phyloP scores from a whole-genome alignment of 345 rosid species.

The Hibiscus tridactylites region DNA sequence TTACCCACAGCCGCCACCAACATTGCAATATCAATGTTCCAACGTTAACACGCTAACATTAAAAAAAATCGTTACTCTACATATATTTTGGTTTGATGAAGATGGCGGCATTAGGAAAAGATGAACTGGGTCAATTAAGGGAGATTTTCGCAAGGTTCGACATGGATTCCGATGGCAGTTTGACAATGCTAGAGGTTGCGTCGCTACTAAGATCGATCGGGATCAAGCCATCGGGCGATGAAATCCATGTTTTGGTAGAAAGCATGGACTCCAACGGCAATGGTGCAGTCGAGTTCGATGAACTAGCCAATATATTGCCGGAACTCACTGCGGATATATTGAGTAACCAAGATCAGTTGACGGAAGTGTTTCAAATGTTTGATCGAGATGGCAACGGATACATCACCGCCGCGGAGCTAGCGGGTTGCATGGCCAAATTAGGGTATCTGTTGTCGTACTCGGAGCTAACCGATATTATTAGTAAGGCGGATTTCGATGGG shows the following conservation, averaged over 20 bases:
- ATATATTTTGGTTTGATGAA: background rate
- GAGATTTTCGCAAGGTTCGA: slow-evolving; percentile 67
- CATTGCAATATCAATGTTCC: background rate
- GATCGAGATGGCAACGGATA: slow-evolving; percentile 75
- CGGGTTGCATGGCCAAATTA: slow-evolving; percentile 84
- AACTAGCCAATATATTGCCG: slow-evolving; percentile 55
- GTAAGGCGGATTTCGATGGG: slow-evolving; percentile 69
- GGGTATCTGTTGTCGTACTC: slow-evolving; percentile 69
- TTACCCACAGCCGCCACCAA: background rate
- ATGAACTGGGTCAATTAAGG: slow-evolving; percentile 42
- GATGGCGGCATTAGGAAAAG: slow-evolving; percentile 18
- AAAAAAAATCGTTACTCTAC: background rate
- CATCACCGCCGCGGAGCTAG: slow-evolving; percentile 71
- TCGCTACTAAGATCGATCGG: slow-evolving; percentile 70
- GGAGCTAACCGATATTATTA: slow-evolving; percentile 69
- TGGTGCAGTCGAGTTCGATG: slow-evolving; percentile 70
- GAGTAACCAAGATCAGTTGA: slow-evolving; percentile 49
- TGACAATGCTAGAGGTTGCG: slow-evolving; percentile 82
- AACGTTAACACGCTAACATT: background rate
- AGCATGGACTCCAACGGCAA: slow-evolving; percentile 77
- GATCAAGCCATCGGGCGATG: slow-evolving; percentile 72
- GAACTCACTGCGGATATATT: slow-evolving; percentile 43
- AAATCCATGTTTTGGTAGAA: slow-evolving; percentile 56
- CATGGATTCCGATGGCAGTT: slow-evolving; percentile 88
- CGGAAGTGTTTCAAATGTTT: slow-evolving; percentile 54